These are phyloP conservation scores for Alternaria panax DNA, from an alignment of 2,329 filamentous ascomycete species.

Conservation along the genomic window DNA sequence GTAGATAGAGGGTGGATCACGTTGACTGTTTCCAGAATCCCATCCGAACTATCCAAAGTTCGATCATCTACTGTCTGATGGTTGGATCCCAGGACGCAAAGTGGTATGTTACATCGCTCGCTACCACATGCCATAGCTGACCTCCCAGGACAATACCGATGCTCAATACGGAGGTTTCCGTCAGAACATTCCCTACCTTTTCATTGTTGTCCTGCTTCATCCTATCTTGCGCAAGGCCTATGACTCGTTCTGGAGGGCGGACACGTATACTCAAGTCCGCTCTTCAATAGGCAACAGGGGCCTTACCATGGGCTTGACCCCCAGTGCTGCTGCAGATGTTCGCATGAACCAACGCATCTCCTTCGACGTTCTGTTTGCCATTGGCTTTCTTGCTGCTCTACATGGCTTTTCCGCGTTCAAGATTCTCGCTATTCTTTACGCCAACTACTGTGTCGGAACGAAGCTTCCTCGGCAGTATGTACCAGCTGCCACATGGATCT, in stretches of 20 bases:
- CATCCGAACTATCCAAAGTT: slow-evolving; percentile 84
- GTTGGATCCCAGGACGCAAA: slow-evolving; percentile 92
- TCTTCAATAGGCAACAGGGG: slow-evolving; percentile 41
- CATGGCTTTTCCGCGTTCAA: slow-evolving; percentile 89
- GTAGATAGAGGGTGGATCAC: not conserved
- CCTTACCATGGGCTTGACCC: slow-evolving; percentile 52
- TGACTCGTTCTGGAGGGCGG: slow-evolving; percentile 61
- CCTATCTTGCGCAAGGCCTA: slow-evolving; percentile 78
- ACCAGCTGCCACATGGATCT: slow-evolving; percentile 82
- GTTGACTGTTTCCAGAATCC: slow-evolving; percentile 62
- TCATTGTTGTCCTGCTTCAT: slow-evolving; percentile 76
- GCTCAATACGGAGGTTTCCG: slow-evolving; percentile 86
- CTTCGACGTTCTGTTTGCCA: slow-evolving; percentile 84
- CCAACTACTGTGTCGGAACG: slow-evolving; percentile 83
- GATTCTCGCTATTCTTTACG: slow-evolving; percentile 77
- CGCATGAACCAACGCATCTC: slow-evolving; percentile 70
- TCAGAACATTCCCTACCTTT: slow-evolving; percentile 82
- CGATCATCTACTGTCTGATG: slow-evolving; percentile 72
- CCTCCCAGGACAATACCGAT: slow-evolving; percentile 80
- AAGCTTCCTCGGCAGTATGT: slow-evolving; percentile 73
- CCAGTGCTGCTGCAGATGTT: slow-evolving; percentile 61
- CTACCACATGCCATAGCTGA: slow-evolving; percentile 10
- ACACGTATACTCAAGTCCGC: slow-evolving; percentile 55
- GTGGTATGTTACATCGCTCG: slow-evolving; percentile 64
- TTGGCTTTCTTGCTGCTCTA: slow-evolving; percentile 77